phyloP scores from a whole-genome alignment of 176 grass and related monocot species.

The Hyparrhenia diplandra region DNA sequence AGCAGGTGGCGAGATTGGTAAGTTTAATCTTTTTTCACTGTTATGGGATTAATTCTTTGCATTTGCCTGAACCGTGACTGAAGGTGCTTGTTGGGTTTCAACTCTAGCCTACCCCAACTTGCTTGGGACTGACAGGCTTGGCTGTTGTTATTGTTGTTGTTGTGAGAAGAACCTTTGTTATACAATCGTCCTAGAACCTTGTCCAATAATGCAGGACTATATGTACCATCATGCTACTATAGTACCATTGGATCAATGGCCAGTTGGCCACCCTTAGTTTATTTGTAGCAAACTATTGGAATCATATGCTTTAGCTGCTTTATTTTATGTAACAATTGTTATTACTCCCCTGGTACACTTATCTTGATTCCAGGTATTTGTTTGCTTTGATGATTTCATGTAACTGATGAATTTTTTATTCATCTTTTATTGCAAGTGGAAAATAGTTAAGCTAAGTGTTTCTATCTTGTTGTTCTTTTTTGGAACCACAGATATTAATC shows the following conservation, averaged over 20 bases:
- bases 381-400: not conserved
- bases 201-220: not conserved
- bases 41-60: constrained; percentile 20
- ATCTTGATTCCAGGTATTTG: constrained; percentile 6
- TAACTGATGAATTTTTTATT: not conserved
- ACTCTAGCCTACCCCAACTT: no score
- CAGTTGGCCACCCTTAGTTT: not conserved
- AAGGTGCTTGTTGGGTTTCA: no score
- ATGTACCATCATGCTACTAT: constrained; percentile 14
- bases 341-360: not conserved
- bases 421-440: not conserved
- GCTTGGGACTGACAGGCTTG: no score
- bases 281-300: constrained; percentile 11
- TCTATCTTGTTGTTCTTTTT: constrained; percentile 1
- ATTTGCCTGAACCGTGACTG: no score
- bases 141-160: no score
- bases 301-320: constrained; percentile 2
- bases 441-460: not conserved
- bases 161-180: not conserved
- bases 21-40: constrained; percentile 29
- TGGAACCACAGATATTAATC: constrained; percentile 19
- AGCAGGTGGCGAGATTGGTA: constrained; percentile 90
- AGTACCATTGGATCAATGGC: not conserved
- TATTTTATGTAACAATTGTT: constrained; percentile 7
- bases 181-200: not conserved